Evolutionary conservation across 345 rosid species (phyloP), one percentile per base, ranked within the genome.

Genomic region (Eucalyptus melliodora): DNA sequence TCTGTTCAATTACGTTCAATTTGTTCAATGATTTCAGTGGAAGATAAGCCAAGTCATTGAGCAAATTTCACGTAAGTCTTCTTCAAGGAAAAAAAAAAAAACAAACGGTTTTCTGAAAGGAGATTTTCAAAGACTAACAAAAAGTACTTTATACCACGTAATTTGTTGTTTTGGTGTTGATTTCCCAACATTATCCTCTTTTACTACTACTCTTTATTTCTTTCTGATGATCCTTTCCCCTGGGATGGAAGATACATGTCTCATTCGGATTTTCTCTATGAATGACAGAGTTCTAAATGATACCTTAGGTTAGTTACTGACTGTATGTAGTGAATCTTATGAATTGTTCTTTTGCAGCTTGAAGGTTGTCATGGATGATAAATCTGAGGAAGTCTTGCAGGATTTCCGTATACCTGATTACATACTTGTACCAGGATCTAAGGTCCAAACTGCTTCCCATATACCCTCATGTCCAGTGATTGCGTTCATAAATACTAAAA

Each of bases 401-500:
- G 91, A 90, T 72, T 90, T 87, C 89, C 44, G 2, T 51, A 62
- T 88, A 87, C 89, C 91, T 16, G 91, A 90, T 83, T 87, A 88
- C 88, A 47, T 90, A 83, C 88, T 90, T 24, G 86, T 83, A 27
- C 89, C 88, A 2, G 89, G 89, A 82, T 90, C 88, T 6, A 42
- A 88, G 77, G 85, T 51, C 47, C 14, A 16, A 11, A 86, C 16
- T 5, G 37, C n/a, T 88, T 56, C 89, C 42, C 86, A 85, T 53
- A 69, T 40, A 49, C 91, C 91, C 26, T 27, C 89, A 34, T 94
- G 96, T 91, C 98, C 98, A 12, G 95, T 95, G 88, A 87, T 96
- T 26, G 96, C 91, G 81, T 96, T 96, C 86, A 94, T 96, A 87
- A 96, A 96, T 92, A 91, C 97, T 45, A 96, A 89, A 91, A 96